Evolutionary conservation across 2,329 filamentous ascomycete genomes (phyloP).

Genomic region (Diaporthe ilicicola): DNA sequence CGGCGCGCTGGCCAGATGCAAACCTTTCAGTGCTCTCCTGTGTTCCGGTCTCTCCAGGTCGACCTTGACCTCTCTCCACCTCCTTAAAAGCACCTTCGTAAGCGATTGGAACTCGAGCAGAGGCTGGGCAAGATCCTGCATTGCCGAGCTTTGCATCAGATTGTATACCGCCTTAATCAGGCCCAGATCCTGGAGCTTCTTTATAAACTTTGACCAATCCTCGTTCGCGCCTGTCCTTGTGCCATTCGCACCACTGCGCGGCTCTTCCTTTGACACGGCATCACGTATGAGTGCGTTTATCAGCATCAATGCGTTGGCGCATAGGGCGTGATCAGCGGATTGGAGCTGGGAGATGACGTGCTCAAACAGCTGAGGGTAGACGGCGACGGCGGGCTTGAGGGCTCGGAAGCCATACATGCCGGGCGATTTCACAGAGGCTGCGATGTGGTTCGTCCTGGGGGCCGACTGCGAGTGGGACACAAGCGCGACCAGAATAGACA

Average conservation of each 20-base stretch:
- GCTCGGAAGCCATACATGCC: slow-evolving; percentile 87
- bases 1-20: slow-evolving; percentile 84
- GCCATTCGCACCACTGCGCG: slow-evolving; percentile 45
- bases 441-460: slow-evolving; percentile 43
- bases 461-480: slow-evolving; percentile 82
- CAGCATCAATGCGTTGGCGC: slow-evolving; percentile 92
- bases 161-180: slow-evolving; percentile 91
- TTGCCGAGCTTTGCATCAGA: slow-evolving; percentile 91
- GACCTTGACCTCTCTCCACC: slow-evolving; percentile 87
- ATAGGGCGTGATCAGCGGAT: slow-evolving; percentile 93
- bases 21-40: slow-evolving; percentile 81
- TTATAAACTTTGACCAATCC: slow-evolving; percentile 97
- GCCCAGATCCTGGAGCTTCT: slow-evolving; percentile 89
- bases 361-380: slow-evolving; percentile 93
- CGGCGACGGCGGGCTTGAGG: slow-evolving; percentile 88
- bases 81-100: slow-evolving; percentile 85
- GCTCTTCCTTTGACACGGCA: slow-evolving; percentile 78
- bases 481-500: slow-evolving; percentile 94
- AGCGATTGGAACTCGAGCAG: slow-evolving; percentile 92
- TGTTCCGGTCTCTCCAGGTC: slow-evolving; percentile 91
- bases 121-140: slow-evolving; percentile 90
- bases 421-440: slow-evolving; percentile 48
- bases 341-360: slow-evolving; percentile 91
- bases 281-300: slow-evolving; percentile 96
- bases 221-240: slow-evolving; percentile 55